A percentile compares a stretch with the other conserved stretches of the same genome.
These are phyloP conservation scores for Pugionium cornutum DNA, from an alignment of 345 rosid species.

Conservation along the genomic window DNA sequence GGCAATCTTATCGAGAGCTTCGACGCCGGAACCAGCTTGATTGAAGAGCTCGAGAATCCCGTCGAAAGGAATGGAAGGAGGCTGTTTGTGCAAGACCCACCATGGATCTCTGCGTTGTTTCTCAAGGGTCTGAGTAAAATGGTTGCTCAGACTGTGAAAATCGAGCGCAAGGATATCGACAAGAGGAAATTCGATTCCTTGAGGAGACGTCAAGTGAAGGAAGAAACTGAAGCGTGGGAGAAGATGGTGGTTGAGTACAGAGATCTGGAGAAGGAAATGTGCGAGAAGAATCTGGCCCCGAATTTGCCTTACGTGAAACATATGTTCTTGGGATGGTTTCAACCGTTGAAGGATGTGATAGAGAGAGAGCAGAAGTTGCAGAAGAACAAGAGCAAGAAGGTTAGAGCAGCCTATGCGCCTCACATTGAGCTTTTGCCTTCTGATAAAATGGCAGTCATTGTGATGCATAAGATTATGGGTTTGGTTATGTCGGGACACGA, in stretches of 20 bases:
- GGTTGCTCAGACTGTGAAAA: constrained; percentile 46
- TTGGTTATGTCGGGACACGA: constrained; percentile 66
- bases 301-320: constrained; percentile 79
- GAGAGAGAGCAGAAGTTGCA: constrained; percentile 68
- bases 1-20: constrained; percentile 49
- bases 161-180: constrained; percentile 58
- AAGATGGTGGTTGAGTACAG: constrained; percentile 73
- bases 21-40: constrained; percentile 42
- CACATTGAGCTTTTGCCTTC: constrained; percentile 75
- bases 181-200: constrained; percentile 60
- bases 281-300: constrained; percentile 77
- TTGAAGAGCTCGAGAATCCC: constrained; percentile 43
- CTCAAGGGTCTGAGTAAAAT: constrained; percentile 56
- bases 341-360: constrained; percentile 79
- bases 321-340: constrained; percentile 88
- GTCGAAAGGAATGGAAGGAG: constrained; percentile 39
- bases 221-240: constrained; percentile 97
- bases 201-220: constrained; percentile 76
- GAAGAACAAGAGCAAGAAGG: constrained; percentile 56
- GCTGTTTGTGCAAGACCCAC: constrained; percentile 68
- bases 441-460: constrained; percentile 92
- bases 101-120: constrained; percentile 78
- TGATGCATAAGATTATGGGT: constrained; percentile 95
- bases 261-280: constrained; percentile 72
- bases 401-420: constrained; percentile 78